A percentile compares a stretch with the other conserved stretches of the same genome.
Evolutionary conservation across 306 rosid genomes (phyloP).

Genomic region (Mimosa bimucronata): DNA sequence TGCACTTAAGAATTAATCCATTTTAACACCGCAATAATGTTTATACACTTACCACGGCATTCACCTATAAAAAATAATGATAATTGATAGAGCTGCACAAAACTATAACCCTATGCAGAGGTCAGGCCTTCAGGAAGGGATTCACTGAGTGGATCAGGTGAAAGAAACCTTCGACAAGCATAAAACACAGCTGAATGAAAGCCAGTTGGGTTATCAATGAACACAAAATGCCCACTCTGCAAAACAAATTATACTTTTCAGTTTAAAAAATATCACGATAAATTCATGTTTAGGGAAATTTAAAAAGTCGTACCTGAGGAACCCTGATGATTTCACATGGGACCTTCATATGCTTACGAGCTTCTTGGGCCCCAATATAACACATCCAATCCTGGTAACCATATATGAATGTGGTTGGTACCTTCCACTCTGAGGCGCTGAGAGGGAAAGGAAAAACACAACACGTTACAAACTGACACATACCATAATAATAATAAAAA

Average conservation of each 20-base stretch:
- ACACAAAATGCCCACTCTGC: conserved; percentile 91
- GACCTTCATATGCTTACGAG: conserved; percentile 84
- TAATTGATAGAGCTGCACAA: conserved; percentile 11
- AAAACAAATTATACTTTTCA: conserved; percentile 24
- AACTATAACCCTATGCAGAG: conserved; percentile 54
- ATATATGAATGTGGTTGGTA: conserved; percentile 92
- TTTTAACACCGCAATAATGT: conserved; percentile 19
- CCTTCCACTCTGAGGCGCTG: conserved; percentile 95
- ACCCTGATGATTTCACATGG: conserved; percentile 92
- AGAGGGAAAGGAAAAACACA: conserved; percentile 23
- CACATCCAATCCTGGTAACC: conserved; percentile 92
- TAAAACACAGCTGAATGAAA: conserved; percentile 82
- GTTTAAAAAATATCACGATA: conserved; percentile 13
- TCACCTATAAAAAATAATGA: background rate
- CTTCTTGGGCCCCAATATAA: conserved; percentile 91
- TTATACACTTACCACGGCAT: conserved; percentile 18
- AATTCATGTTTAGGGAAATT: conserved; percentile 16
- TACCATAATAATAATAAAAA: background rate
- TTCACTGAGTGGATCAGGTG: conserved; percentile 57
- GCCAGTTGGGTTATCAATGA: conserved; percentile 75
- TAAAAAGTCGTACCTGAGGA: conserved; percentile 70
- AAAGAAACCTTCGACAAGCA: conserved; percentile 79
- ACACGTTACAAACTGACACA: conserved; percentile 19
- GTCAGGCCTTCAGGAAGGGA: conserved; percentile 73
- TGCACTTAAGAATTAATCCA: background rate